Conservation (phyloP, 2,329 filamentous ascomycete species). For the Paecilomyces sp. region DNA sequence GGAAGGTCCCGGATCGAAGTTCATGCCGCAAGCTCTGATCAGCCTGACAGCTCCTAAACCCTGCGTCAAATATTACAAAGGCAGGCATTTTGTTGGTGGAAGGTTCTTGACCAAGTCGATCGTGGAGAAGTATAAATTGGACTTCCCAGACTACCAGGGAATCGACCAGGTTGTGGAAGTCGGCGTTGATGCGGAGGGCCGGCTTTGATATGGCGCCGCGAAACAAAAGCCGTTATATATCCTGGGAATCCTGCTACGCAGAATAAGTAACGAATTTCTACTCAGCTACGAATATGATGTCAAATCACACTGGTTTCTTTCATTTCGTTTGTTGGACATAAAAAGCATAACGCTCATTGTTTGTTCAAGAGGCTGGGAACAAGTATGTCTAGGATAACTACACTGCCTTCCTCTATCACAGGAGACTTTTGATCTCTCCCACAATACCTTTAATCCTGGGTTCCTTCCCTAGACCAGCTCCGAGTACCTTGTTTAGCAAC, state of each 20-base stretch:
- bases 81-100: slow-evolving; percentile 87
- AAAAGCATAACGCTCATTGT: not conserved
- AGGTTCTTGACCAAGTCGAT: slow-evolving; percentile 74
- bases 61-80: slow-evolving; percentile 72
- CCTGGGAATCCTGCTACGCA: not conserved
- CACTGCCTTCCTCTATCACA: slow-evolving; percentile 1
- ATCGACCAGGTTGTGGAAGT: slow-evolving; percentile 87
- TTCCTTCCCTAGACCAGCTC: slow-evolving; percentile 47
- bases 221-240: not conserved
- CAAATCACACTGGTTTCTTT: not conserved
- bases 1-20: slow-evolving; percentile 68
- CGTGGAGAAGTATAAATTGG: slow-evolving; percentile 77
- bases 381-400: not conserved
- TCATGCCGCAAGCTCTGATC: slow-evolving; percentile 73
- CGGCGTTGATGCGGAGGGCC: slow-evolving; percentile 29
- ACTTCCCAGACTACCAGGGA: slow-evolving; percentile 75
- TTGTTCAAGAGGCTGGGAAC: not conserved
- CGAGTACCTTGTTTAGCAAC: slow-evolving; percentile 41
- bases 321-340: not conserved
- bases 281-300: not conserved
- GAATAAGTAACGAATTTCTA: not conserved
- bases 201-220: slow-evolving; percentile 14
- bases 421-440: slow-evolving; percentile 50
- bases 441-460: slow-evolving; percentile 54
- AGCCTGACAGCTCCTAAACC: slow-evolving; percentile 93